Conservation (phyloP, 2,329 filamentous ascomycete genomes). For the Blastomyces percursus region DNA sequence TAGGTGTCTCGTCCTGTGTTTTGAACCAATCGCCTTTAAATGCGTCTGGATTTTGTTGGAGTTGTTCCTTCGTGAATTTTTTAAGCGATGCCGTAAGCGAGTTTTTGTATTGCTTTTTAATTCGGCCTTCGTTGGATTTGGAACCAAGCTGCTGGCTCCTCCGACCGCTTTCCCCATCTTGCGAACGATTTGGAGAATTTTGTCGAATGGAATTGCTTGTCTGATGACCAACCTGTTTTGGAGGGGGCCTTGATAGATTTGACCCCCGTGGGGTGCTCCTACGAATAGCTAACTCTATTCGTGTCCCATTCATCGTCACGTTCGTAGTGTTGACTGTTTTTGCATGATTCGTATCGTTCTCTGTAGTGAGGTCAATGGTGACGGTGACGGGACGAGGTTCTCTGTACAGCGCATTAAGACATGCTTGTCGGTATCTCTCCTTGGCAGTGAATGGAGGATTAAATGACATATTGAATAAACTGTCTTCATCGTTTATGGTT, state of each 20-base stretch:
- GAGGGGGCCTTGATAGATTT: background rate
- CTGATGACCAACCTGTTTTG: background rate
- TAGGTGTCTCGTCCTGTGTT: background rate
- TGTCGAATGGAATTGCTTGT: background rate
- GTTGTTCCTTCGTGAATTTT: background rate
- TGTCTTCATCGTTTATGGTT: background rate
- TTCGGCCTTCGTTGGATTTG: background rate
- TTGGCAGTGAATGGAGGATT: background rate
- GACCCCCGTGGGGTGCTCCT: background rate
- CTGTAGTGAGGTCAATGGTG: background rate
- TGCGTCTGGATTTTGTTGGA: background rate
- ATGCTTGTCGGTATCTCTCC: background rate
- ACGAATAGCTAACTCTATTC: too few relatives aligned
- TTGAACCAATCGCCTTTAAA: background rate
- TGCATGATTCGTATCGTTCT: background rate
- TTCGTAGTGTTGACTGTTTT: too few relatives aligned
- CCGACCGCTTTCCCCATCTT: background rate
- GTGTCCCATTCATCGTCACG: too few relatives aligned
- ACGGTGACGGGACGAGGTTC: background rate
- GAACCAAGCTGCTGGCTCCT: background rate
- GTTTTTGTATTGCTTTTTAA: background rate
- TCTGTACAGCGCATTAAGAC: background rate
- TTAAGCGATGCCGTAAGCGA: background rate
- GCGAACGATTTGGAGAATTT: background rate
- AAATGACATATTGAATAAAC: background rate